Percentiles rank a stretch among this genome's conserved stretches.
These are phyloP conservation scores for Auxenochlorella protothecoides DNA, from an alignment of 139 green algal genomes.

Conservation along the genomic window DNA sequence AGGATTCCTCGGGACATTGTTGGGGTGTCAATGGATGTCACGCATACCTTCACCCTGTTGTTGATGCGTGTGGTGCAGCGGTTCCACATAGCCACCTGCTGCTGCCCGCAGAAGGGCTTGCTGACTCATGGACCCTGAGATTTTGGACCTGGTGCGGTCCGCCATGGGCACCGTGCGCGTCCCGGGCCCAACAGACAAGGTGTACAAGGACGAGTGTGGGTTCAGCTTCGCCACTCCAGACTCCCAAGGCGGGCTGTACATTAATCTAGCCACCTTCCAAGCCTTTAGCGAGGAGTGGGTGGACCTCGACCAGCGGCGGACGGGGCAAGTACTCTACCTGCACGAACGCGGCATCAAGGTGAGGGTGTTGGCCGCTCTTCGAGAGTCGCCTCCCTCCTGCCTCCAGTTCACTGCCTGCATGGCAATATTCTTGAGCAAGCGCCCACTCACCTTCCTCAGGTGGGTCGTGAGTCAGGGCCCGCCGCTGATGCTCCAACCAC, in stretches of 20 bases:
- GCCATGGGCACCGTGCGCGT: slow-evolving; percentile 23
- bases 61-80: background rate
- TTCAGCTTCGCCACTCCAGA: slow-evolving; percentile 75
- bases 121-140: slow-evolving; percentile 6
- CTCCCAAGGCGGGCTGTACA: slow-evolving; percentile 69
- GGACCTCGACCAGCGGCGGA: slow-evolving; percentile 57
- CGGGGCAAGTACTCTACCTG: slow-evolving; percentile 68
- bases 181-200: slow-evolving; percentile 42
- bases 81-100: background rate
- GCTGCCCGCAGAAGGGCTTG: too few species aligned
- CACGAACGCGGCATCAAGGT: slow-evolving; percentile 55
- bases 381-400: too few species aligned
- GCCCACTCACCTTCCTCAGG: too few species aligned
- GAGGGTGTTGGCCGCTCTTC: background rate
- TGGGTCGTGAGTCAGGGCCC: too few species aligned
- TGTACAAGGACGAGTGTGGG: slow-evolving; percentile 90
- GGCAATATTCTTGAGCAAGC: too few species aligned
- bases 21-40: background rate
- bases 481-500: background rate
- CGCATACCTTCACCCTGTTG: background rate
- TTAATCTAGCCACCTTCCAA: slow-evolving; percentile 74
- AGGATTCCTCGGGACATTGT: background rate
- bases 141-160: slow-evolving; percentile 17
- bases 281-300: slow-evolving; percentile 65
- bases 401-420: too few species aligned